A percentile compares a stretch with the other conserved stretches of the same genome.
Evolutionary conservation across 129 eudicot genomes (phyloP).

Genomic region (Oenanthe sinensis): DNA sequence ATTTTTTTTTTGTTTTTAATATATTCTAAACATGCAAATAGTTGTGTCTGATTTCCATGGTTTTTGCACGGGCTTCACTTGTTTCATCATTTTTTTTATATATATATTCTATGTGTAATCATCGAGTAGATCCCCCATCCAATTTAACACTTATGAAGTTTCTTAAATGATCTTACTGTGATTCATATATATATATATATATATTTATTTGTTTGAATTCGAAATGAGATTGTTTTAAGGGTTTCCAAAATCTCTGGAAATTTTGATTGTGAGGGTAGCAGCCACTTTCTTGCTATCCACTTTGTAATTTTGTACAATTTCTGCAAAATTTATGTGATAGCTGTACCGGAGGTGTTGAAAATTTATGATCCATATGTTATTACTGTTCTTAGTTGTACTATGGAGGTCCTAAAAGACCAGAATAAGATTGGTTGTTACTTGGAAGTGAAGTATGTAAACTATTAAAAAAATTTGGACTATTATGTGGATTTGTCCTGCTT

Average conservation of each 20-base stretch:
- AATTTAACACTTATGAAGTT: background rate
- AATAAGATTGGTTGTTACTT: background rate
- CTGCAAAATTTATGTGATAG: background rate
- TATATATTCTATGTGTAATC: background rate
- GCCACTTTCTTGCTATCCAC: background rate
- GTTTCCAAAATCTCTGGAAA: background rate
- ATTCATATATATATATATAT: background rate
- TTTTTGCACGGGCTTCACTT: background rate
- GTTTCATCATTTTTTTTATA: background rate
- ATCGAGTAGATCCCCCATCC: background rate
- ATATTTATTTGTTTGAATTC: background rate
- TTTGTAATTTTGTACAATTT: background rate
- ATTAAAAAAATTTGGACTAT: background rate
- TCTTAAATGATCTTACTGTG: background rate
- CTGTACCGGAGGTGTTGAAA: background rate
- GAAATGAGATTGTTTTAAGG: background rate
- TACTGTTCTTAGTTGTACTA: too few species aligned
- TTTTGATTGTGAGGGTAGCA: background rate
- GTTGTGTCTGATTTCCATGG: slow-evolving; percentile 39
- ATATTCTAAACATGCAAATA: slow-evolving; percentile 53
- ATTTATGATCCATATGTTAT: too few species aligned
- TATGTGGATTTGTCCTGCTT: background rate
- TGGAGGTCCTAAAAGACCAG: too few species aligned
- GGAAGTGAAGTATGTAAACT: background rate
- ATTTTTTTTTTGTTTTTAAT: background rate